phyloP scores from a whole-genome alignment of 2,329 filamentous ascomycete species.

The Diaporthe sp. region DNA sequence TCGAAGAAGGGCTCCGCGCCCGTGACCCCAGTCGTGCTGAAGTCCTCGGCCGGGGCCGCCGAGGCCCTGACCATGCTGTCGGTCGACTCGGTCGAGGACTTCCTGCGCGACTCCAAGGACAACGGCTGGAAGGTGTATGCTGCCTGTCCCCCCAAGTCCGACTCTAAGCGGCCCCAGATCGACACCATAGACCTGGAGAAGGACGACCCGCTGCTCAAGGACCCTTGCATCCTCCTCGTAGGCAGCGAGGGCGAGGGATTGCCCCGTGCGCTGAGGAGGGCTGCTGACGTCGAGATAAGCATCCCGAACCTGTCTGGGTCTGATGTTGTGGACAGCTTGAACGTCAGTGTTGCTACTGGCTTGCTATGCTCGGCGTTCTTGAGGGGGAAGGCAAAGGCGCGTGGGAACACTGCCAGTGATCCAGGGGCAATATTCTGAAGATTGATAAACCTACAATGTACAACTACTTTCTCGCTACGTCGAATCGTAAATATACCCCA shows the following conservation, averaged over 20 bases:
- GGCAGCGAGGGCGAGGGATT: slow-evolving; percentile 87
- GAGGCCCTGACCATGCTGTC: slow-evolving; percentile 84
- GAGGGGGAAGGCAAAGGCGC: slow-evolving; percentile 53
- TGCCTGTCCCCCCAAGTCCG: slow-evolving; percentile 68
- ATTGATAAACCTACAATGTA: background rate
- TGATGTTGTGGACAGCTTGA: slow-evolving; percentile 85
- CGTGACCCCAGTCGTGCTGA: slow-evolving; percentile 83
- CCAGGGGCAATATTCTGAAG: slow-evolving; percentile 19
- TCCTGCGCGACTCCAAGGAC: slow-evolving; percentile 76
- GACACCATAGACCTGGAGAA: slow-evolving; percentile 65
- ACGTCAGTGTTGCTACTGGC: slow-evolving; percentile 90
- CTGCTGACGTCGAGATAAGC: slow-evolving; percentile 75
- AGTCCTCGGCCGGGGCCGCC: slow-evolving; percentile 89
- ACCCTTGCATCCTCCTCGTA: slow-evolving; percentile 84
- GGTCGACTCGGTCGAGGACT: slow-evolving; percentile 75
- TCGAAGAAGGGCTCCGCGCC: slow-evolving; percentile 81
- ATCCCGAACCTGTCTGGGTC: slow-evolving; percentile 71
- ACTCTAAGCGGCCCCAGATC: slow-evolving; percentile 57
- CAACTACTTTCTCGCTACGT: background rate
- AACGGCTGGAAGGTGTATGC: slow-evolving; percentile 89
- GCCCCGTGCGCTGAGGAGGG: slow-evolving; percentile 71
- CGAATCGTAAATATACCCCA: background rate
- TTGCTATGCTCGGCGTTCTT: slow-evolving; percentile 81
- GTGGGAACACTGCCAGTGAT: background rate
- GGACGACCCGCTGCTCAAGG: slow-evolving; percentile 65